Base-by-base conservation (phyloP, 2,329 filamentous ascomycete genomes). In the Tolypocladium tropicale region DNA sequence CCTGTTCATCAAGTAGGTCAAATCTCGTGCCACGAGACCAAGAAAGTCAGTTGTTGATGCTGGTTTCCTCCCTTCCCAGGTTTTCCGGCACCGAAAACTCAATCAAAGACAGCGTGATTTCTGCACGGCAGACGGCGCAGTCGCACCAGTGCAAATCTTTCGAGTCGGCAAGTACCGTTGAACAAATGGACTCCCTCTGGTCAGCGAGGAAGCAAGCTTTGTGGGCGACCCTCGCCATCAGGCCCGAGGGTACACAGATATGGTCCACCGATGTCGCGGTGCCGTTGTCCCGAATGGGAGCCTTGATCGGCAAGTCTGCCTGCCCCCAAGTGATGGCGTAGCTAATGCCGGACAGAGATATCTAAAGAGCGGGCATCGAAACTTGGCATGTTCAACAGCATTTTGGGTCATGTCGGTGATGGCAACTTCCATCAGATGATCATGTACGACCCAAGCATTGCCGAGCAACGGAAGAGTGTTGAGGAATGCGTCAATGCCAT, bases 251-350 rank as follows among this genome's bases (percentile, higher is more conserved):
- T 0, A 76, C 78, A 2, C 80, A 86, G 61, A 81, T 90, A 30
- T 91, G 88, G 88, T 89, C 87, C 0, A 93, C 88, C 0, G 89
- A 93, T 66, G 88, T 92, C 23, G 88, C 88, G 0, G 89, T 92
- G 0, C 88, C 88, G 0, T 83, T 92, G 52, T 88, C 83, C 18
- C 76, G 78, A 41, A 72, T 93, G 59, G 82, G 88, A 1, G 82
- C 88, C 61, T 86, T 91, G 55, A 88, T 92, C 52, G 71, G 69
- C 64, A 55, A 57, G 63, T 53, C 1, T 30, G 16, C 16, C 25
- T 30, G 14, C 9, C 1, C 25, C 4, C 5, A 2, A 30, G 16
- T 10, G 25, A 16, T 9, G 18, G 25, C 16, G 9, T 32, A 6
- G 50, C 53, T 59, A 34, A 61, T 18, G 1, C 3, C 32, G 12